phyloP scores from a whole-genome alignment of 176 grass and related monocot species.

The Aegilops longissima region DNA sequence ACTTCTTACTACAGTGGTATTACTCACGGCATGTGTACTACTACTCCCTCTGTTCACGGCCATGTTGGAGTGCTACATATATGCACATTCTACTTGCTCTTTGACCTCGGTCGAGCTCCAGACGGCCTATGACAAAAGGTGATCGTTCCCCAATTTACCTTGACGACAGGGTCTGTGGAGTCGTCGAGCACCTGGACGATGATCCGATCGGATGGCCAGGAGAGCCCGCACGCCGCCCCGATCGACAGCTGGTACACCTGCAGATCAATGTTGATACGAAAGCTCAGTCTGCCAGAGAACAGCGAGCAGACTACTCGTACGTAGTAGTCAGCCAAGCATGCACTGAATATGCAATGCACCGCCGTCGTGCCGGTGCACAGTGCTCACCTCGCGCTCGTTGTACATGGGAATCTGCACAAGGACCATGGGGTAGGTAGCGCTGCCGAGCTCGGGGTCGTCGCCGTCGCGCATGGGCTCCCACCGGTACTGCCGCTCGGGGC shows the following conservation, averaged over 20 bases:
- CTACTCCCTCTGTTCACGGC: too few relatives aligned
- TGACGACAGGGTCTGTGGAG: slow-evolving; percentile 62
- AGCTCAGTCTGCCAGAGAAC: too few relatives aligned
- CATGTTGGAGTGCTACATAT: too few relatives aligned
- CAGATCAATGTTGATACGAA: background rate
- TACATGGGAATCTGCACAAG: slow-evolving; percentile 92
- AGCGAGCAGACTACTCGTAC: too few relatives aligned
- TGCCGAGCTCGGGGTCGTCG: slow-evolving; percentile 60
- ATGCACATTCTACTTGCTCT: too few relatives aligned
- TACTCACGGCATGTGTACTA: too few relatives aligned
- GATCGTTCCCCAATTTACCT: slow-evolving; percentile 32
- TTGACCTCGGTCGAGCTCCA: too few relatives aligned
- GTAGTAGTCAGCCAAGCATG: too few relatives aligned
- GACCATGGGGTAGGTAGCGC: slow-evolving; percentile 60
- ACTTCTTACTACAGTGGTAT: too few relatives aligned
- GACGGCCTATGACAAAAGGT: too few relatives aligned
- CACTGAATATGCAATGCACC: too few relatives aligned
- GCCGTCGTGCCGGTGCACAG: too few relatives aligned
- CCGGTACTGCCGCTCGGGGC: slow-evolving; percentile 47
- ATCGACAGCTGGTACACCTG: slow-evolving; percentile 67
- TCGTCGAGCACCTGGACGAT: slow-evolving; percentile 82
- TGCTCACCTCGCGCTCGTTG: slow-evolving; percentile 75
- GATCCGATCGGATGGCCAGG: slow-evolving; percentile 62
- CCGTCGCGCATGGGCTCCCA: slow-evolving; percentile 48
- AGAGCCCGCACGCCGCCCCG: slow-evolving; percentile 58